Evolutionary conservation across 2,329 filamentous ascomycete genomes (phyloP).

Genomic region (Cylindrodendrum hubeiense): DNA sequence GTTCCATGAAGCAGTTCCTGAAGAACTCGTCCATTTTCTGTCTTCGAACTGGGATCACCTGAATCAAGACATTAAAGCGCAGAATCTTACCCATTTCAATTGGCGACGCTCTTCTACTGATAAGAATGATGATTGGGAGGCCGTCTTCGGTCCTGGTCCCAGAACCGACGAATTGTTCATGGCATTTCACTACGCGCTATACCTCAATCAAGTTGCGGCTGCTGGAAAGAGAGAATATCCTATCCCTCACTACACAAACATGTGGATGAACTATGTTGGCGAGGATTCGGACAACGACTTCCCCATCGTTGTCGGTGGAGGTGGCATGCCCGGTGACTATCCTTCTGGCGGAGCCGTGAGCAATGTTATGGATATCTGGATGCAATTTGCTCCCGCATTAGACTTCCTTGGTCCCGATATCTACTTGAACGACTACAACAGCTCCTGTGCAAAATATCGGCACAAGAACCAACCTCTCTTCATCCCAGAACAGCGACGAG

Average conservation of each 20-base stretch:
- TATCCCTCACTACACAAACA: not conserved
- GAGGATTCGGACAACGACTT: not conserved
- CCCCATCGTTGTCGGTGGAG: not conserved
- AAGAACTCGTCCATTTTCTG: constrained; percentile 16
- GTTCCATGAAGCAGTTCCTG: constrained; percentile 22
- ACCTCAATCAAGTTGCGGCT: not conserved
- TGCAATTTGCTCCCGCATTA: not conserved
- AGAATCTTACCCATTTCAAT: constrained; percentile 3
- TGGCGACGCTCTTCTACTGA: too few species aligned
- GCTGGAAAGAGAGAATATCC: not conserved
- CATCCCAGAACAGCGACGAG: constrained; percentile 13
- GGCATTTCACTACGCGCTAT: not conserved
- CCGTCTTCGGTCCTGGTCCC: not conserved
- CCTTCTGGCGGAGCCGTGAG: constrained; percentile 10
- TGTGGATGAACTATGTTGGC: not conserved
- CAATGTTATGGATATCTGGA: not conserved
- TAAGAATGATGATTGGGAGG: not conserved
- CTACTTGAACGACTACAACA: not conserved
- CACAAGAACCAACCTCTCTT: not conserved
- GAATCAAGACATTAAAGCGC: constrained; percentile 11
- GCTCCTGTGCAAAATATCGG: not conserved
- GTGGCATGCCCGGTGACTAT: not conserved
- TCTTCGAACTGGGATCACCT: constrained; percentile 18
- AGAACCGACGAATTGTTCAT: not conserved
- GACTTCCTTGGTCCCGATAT: constrained; percentile 6